Conservation (phyloP, 164 flowering plant genomes). For the Magnolia sinica region DNA sequence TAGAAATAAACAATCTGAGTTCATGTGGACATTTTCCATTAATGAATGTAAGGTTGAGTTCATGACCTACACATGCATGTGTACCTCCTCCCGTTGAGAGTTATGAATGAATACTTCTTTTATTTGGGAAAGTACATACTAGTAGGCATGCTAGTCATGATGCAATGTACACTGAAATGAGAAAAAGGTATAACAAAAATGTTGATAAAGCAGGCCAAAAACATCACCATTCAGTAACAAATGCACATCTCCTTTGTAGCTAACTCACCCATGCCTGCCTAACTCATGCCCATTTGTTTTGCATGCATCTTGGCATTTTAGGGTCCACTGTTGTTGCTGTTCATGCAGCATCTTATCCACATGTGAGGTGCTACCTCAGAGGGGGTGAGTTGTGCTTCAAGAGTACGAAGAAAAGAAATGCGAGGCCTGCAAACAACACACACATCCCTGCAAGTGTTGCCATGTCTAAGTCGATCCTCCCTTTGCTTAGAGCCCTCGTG, state of each 20-base stretch:
- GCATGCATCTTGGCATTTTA: no score
- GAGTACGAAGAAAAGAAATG: constrained; percentile 28
- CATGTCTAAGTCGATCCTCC: constrained; percentile 23
- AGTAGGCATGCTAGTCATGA: not conserved
- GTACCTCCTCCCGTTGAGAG: not conserved
- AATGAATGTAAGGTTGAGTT: not conserved
- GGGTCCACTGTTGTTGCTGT: not conserved
- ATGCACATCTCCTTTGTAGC: not conserved
- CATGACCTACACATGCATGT: not conserved
- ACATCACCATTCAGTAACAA: not conserved
- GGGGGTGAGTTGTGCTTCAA: constrained; percentile 26
- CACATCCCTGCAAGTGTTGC: constrained; percentile 24
- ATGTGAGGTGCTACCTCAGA: constrained; percentile 1
- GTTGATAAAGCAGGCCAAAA: not conserved
- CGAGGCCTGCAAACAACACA: constrained; percentile 27
- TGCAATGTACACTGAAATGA: not conserved
- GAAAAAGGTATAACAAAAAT: no score
- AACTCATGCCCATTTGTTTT: no score
- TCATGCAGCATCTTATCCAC: not conserved
- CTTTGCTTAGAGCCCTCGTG: constrained; percentile 17
- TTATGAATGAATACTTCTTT: not conserved
- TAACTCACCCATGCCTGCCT: not conserved
- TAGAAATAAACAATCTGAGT: no score
- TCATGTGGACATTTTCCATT: not conserved
- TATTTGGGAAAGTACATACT: not conserved